Evolutionary conservation across 305 asterid genomes (phyloP), one percentile per base, ranked within the genome.

Genomic region (Stenogyne calaminthoides): DNA sequence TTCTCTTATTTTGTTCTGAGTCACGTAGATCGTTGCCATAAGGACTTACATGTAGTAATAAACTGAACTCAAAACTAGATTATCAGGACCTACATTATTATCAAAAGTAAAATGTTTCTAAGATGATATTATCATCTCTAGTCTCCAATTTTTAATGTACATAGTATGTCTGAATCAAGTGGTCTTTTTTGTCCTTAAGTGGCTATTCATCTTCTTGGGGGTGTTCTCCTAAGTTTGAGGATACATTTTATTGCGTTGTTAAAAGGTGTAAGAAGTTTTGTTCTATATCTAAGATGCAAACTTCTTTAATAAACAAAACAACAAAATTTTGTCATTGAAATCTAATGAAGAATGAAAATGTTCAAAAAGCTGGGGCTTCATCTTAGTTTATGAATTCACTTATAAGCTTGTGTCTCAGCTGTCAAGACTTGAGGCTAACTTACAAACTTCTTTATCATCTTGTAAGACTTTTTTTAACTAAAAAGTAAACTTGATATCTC

Each of bases 21-120:
- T 54, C 46, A 49, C 20, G 9, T 39, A 19, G 22, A 58, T 42
- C 36, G 25, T 11, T 55, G 62, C 39, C 56, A 27, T 25, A 32
- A 16, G 20, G 27, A 29, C 62, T 71, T 60, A 18, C 6, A 10
- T 16, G 7, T 18, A 44, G 25, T 16, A 54, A 71, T 19, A 25
- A 71, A 29, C 9, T 1, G 65, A 71, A 25, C 18, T 40, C 22
- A 1, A 42, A 9, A 9, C 32, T 10, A 15, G 49, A 29, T 27
- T 46, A 5, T 71, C 59, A 22, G 69, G 46, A 56, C 74, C 74
- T 27, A 64, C 56, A 75, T 40, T 37, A 14, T 75, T 47, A 61
- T 14, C 25, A 40, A 20, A 14, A n/a, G 64, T 25, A 27, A n/a
- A n/a, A 19, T 64, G 18, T 10, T 56, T 56, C 36, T 20, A 3